Conservation (phyloP, 2,329 filamentous ascomycete species). For the Pseudogymnoascus sp. region DNA sequence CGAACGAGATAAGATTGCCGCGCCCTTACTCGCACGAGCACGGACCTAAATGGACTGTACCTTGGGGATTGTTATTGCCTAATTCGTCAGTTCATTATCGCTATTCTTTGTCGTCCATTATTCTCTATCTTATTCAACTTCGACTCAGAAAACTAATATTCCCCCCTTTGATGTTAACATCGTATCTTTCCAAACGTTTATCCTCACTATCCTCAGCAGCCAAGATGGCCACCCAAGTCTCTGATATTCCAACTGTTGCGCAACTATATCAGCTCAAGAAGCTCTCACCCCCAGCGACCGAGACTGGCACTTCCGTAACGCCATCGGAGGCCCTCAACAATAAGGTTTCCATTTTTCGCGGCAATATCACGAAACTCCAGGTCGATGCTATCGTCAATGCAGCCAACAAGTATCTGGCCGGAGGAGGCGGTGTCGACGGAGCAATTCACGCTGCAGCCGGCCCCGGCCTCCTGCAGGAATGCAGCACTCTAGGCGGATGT, state of each 20-base stretch:
- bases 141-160: background rate
- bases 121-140: background rate
- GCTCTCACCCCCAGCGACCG: background rate
- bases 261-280: conserved; percentile 28
- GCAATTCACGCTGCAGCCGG: conserved; percentile 85
- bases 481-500: conserved; percentile 65
- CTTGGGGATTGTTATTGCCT: conserved; percentile 5
- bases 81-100: background rate
- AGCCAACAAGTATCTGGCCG: conserved; percentile 70
- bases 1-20: conserved; percentile 1
- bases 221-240: conserved; percentile 24
- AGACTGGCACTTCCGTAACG: background rate
- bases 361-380: conserved; percentile 74
- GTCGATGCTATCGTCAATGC: conserved; percentile 90
- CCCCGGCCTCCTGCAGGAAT: conserved; percentile 60
- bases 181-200: conserved; percentile 7
- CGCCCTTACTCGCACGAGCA: background rate
- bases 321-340: conserved; percentile 51
- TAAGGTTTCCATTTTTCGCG: conserved; percentile 62
- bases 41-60: background rate
- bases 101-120: background rate
- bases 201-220: conserved; percentile 23
- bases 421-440: conserved; percentile 85
- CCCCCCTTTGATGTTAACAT: background rate
- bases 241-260: conserved; percentile 28